These are phyloP conservation scores for Astrephomene gubernaculifera DNA, from an alignment of 139 green algal genomes.

Conservation along the genomic window DNA sequence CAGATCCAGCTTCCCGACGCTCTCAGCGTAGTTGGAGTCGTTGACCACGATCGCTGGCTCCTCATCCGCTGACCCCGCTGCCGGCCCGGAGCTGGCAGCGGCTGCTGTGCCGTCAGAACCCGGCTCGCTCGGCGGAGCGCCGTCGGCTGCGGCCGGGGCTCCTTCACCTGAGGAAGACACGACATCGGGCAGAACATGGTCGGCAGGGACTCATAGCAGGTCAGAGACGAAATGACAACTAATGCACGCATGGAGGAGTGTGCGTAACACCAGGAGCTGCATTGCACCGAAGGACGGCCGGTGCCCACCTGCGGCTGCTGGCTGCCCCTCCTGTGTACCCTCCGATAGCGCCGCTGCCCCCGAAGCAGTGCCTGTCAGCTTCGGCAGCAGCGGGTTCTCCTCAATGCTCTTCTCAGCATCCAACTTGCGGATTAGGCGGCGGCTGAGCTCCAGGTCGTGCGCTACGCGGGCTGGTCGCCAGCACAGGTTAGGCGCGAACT, in stretches of 20 bases:
- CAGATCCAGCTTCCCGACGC: constrained; percentile 78
- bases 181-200: too few species aligned
- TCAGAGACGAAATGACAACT: neutral
- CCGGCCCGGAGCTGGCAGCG: constrained; percentile 16
- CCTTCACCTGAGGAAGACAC: neutral
- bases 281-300: too few species aligned
- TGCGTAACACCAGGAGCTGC: neutral
- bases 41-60: constrained; percentile 48
- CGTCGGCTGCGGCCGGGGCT: neutral
- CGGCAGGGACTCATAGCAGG: too few species aligned
- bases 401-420: constrained; percentile 85
- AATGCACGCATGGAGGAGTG: neutral
- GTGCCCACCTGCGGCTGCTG: neutral
- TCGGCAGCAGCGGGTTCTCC: constrained; percentile 66
- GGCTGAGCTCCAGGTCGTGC: constrained; percentile 72
- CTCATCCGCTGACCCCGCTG: constrained; percentile 35
- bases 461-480: constrained; percentile 68
- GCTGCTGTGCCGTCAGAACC: constrained; percentile 34
- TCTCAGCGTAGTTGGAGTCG: constrained; percentile 41
- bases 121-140: neutral
- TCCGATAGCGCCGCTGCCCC: neutral
- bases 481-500: constrained; percentile 60
- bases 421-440: constrained; percentile 71
- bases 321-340: neutral
- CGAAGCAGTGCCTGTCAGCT: neutral